Percentiles rank a stretch among this genome's conserved stretches.
These are phyloP conservation scores for Verticillium nonalfalfae DNA, from an alignment of 2,329 filamentous ascomycete species.

Conservation along the genomic window DNA sequence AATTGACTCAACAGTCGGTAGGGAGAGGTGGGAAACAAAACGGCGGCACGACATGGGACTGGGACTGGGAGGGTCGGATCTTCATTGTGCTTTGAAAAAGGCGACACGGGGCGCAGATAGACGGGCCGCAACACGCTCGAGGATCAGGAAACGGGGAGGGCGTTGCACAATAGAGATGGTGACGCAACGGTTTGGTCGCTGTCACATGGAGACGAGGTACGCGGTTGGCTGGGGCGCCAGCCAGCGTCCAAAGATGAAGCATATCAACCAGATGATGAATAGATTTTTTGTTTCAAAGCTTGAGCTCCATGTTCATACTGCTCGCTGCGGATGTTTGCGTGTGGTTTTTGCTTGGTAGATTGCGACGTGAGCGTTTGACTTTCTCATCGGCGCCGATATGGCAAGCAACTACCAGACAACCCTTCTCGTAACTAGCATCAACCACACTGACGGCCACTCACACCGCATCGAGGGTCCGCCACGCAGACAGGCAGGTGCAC, in stretches of 20 bases:
- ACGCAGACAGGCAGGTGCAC: background rate
- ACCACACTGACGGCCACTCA: too few relatives aligned
- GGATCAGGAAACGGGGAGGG: background rate
- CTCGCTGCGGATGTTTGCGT: background rate
- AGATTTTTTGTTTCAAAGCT: too few relatives aligned
- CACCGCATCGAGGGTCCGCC: background rate
- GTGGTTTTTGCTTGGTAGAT: too few relatives aligned
- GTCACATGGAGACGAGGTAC: background rate
- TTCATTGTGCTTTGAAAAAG: background rate
- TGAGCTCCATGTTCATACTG: background rate
- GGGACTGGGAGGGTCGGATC: background rate
- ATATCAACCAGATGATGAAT: background rate
- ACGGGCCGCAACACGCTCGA: background rate
- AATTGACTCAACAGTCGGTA: too few relatives aligned
- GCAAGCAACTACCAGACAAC: too few relatives aligned
- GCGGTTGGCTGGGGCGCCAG: background rate
- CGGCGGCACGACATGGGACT: background rate
- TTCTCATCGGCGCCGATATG: too few relatives aligned
- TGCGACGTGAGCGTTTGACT: too few relatives aligned
- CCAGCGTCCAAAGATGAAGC: background rate
- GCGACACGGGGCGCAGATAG: background rate
- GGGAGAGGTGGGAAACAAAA: background rate
- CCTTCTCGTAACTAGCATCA: too few relatives aligned
- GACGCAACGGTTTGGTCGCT: background rate
- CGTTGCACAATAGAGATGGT: background rate